Base-by-base conservation (phyloP, 495 filamentous ascomycete genomes). In the Aspergillus ellipticus region DNA sequence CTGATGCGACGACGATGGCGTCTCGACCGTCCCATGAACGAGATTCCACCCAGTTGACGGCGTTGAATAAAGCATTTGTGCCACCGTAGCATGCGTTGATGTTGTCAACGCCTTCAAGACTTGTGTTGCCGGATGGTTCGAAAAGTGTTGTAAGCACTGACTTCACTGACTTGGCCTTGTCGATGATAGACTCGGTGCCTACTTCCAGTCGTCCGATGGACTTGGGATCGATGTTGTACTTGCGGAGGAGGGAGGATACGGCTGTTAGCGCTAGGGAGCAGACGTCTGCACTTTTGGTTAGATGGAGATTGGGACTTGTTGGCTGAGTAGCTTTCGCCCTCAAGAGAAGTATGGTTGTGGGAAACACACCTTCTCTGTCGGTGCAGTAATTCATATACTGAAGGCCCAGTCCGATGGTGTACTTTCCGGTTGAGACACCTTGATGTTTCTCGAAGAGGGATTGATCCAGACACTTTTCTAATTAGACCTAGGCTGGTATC, bases 341-440 rank as follows among this genome's bases (percentile, higher is more conserved):
- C 6, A 33, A 13, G 13, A 33, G 31, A 33, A 13, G 6, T 39
- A 15, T 39, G 35, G n/a, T 39, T 15, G 41, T 57, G 48, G 22
- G 1, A 13, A n/a, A 75, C 79, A 75, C 76, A 96, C 93, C 93
- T 82, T 98, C 94, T 65, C 92, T 83, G 74, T 98, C 94, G 80
- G 97, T 95, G 72, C 95, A 97, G 81, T 97, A 97, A 82, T 88
- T 92, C 94, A 98, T 98, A 78, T 94, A 96, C 61, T 92, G 97
- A 84, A 97, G 94, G 64, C 94, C 94, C 51, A 98, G 88, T 78
- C 94, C 94, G 76, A 98, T 98, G 60, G 94, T 98, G 82, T 98
- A 97, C 74, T 98, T 98, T 58, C 94, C 94, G 45, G 82, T 69
- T 64, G 84, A 85, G 60, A 96, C 95, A 73, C 92, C 92, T 85